phyloP scores from a whole-genome alignment of 73 alveolate species.

The Paramecium bursaria region DNA sequence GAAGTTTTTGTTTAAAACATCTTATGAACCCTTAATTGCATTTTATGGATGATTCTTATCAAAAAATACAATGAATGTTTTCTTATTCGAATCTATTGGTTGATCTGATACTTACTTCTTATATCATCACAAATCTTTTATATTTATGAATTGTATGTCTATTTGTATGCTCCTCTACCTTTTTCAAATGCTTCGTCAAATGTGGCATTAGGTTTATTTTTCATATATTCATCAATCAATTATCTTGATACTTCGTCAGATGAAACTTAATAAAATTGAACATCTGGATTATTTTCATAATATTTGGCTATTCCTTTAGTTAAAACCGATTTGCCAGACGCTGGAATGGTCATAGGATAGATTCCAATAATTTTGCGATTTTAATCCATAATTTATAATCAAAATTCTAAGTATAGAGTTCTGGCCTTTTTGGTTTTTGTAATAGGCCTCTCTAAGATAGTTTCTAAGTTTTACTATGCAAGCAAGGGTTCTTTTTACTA shows the following conservation, averaged over 20 bases:
- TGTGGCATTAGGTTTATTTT: slow-evolving; percentile 5
- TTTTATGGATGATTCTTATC: slow-evolving; percentile 63
- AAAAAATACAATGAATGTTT: slow-evolving; percentile 4
- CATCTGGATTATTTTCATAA: neutral
- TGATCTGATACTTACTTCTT: neutral
- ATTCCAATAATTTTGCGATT: too few species aligned
- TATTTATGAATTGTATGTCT: neutral
- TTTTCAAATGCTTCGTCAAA: slow-evolving; percentile 29
- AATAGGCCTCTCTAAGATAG: too few species aligned
- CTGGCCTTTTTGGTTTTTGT: too few species aligned
- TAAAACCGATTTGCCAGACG: slow-evolving; percentile 45
- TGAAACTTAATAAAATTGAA: neutral
- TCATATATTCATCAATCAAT: slow-evolving; percentile 23
- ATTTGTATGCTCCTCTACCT: neutral
- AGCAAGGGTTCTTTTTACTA: too few species aligned
- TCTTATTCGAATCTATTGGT: neutral
- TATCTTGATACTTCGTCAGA: slow-evolving; percentile 9
- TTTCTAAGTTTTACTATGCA: too few species aligned
- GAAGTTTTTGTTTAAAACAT: slow-evolving; percentile 10
- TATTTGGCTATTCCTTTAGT: slow-evolving; percentile 9
- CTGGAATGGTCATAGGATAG: slow-evolving; percentile 64
- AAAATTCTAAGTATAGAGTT: too few species aligned
- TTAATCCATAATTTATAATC: too few species aligned
- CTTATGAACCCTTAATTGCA: slow-evolving; percentile 32
- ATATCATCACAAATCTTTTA: neutral